A percentile compares a stretch with the other conserved stretches of the same genome.
These are phyloP conservation scores for Exophiala dermatitidis DNA, from an alignment of 2,329 filamentous ascomycete species.

Conservation along the genomic window DNA sequence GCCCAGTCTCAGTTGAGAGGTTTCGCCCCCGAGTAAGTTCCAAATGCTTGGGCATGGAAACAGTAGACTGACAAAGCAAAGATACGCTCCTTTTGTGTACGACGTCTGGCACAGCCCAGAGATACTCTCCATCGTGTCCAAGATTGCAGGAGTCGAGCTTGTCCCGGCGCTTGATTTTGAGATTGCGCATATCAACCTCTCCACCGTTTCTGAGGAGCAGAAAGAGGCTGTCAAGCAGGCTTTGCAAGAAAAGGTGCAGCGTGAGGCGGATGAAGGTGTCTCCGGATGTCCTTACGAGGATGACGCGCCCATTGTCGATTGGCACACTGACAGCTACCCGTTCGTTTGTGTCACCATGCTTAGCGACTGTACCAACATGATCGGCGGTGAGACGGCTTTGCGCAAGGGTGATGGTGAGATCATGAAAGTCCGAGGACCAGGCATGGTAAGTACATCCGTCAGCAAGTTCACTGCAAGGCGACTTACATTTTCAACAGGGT, in stretches of 20 bases:
- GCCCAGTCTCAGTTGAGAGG: constrained; percentile 45
- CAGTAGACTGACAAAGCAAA: constrained; percentile 27
- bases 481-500: constrained; percentile 38
- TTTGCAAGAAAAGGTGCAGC: constrained; percentile 19
- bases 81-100: constrained; percentile 56
- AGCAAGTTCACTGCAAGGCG: constrained; percentile 6
- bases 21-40: constrained; percentile 48
- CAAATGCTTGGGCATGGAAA: constrained; percentile 20
- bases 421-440: constrained; percentile 40
- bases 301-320: constrained; percentile 37
- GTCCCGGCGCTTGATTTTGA: constrained; percentile 52
- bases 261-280: constrained; percentile 25
- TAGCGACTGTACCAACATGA: constrained; percentile 43
- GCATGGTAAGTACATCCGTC: constrained; percentile 34
- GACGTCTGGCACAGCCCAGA: constrained; percentile 52
- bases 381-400: constrained; percentile 53
- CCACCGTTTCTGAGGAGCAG: constrained; percentile 30
- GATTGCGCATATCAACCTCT: constrained; percentile 53
- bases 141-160: constrained; percentile 53
- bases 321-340: constrained; percentile 48
- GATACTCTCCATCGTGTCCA: constrained; percentile 48
- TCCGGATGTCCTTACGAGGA: constrained; percentile 27
- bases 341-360: constrained; percentile 50
- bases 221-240: constrained; percentile 21
- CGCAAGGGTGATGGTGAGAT: constrained; percentile 47